These are phyloP conservation scores for Blastobotrys arbuscula DNA, from an alignment of 1,139 yeast genomes.

Conservation along the genomic window DNA sequence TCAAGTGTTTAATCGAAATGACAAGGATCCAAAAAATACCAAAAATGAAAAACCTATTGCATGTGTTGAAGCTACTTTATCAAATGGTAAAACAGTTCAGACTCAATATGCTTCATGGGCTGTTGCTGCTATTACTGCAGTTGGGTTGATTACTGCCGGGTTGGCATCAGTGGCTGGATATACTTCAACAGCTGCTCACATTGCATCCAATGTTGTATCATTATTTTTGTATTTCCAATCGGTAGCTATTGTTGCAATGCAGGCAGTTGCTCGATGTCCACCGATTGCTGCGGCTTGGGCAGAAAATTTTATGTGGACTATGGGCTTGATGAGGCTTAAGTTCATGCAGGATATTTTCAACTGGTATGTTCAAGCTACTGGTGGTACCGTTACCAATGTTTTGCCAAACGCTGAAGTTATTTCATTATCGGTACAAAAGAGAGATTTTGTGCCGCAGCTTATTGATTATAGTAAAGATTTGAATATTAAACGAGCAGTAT, in stretches of 20 bases:
- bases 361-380: constrained; percentile 97
- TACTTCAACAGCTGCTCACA: constrained; percentile 91
- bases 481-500: constrained; percentile 23
- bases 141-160: constrained; percentile 84
- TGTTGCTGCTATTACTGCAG: constrained; percentile 83
- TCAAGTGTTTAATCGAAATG: constrained; percentile 41
- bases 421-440: constrained; percentile 77
- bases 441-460: constrained; percentile 21
- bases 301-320: constrained; percentile 93
- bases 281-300: constrained; percentile 99
- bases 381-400: constrained; percentile 78
- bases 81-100: constrained; percentile 92
- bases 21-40: constrained; percentile 37
- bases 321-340: constrained; percentile 76
- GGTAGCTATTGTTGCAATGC: constrained; percentile 88
- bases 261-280: constrained; percentile 90
- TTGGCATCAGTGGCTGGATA: constrained; percentile 83
- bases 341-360: constrained; percentile 83
- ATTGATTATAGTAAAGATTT: constrained; percentile 20
- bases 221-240: constrained; percentile 91
- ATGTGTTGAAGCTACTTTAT: constrained; percentile 83
- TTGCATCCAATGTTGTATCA: constrained; percentile 91
- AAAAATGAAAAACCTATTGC: constrained; percentile 51
- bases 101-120: constrained; percentile 97
- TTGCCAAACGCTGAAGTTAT: constrained; percentile 50